Percentiles rank a stretch among this genome's conserved stretches.
Conservation (phyloP, 345 rosid species). For the Trapa incisa region DNA sequence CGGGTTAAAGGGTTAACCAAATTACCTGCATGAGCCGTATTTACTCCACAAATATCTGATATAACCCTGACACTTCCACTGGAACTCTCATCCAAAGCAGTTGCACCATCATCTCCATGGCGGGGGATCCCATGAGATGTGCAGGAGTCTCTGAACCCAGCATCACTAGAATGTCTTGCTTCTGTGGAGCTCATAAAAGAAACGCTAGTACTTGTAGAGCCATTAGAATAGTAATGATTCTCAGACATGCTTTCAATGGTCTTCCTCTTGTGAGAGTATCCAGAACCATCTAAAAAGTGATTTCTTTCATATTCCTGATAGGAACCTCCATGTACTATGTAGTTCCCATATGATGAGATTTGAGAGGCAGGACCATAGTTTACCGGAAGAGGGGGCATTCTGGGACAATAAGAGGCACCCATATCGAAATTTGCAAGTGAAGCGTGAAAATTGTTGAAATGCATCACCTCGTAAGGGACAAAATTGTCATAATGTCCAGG, state of each 20-base stretch:
- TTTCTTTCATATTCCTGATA: constrained; percentile 43
- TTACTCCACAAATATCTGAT: constrained; percentile 37
- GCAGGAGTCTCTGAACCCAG: constrained; percentile 23
- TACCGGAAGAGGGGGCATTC: constrained; percentile 15
- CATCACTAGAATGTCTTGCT: constrained; percentile 34
- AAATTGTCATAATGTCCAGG: constrained; percentile 35
- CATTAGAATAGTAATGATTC: constrained; percentile 30
- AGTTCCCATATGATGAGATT: constrained; percentile 31
- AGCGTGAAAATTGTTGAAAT: constrained; percentile 37
- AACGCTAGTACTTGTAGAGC: constrained; percentile 31
- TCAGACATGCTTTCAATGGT: constrained; percentile 39
- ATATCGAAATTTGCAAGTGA: constrained; percentile 38
- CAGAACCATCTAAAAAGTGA: constrained; percentile 37
- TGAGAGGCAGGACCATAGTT: constrained; percentile 35
- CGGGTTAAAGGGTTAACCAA: constrained; percentile 30
- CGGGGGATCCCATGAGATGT: constrained; percentile 28
- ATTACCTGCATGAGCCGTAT: constrained; percentile 33
- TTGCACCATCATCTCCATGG: constrained; percentile 23
- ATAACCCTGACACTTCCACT: constrained; percentile 52
- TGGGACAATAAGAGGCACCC: constrained; percentile 22
- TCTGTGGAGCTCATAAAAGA: constrained; percentile 25
- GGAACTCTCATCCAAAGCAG: constrained; percentile 33
- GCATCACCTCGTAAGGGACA: constrained; percentile 33
- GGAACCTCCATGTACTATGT: constrained; percentile 33
- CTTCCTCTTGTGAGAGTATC: constrained; percentile 60